phyloP scores from a whole-genome alignment of 2,329 filamentous ascomycete species.

The Pestalotiopsis sp. region DNA sequence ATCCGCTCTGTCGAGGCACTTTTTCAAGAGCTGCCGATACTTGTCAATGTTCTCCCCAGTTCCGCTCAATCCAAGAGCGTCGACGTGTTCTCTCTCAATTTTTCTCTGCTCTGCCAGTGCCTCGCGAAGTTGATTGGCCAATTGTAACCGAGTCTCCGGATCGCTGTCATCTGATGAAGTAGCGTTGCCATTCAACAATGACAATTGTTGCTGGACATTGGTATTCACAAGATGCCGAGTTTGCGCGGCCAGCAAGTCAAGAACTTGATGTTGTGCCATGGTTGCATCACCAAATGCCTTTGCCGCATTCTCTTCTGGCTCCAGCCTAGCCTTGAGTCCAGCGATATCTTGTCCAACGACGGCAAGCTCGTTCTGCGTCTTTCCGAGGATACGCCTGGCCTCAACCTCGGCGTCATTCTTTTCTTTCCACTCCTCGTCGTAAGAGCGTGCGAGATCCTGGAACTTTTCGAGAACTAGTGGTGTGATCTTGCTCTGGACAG shows the following conservation, averaged over 20 bases:
- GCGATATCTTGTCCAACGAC: slow-evolving; percentile 61
- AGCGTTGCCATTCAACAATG: slow-evolving; percentile 47
- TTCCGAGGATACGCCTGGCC: slow-evolving; percentile 66
- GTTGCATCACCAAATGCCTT: slow-evolving; percentile 56
- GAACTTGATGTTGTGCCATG: slow-evolving; percentile 49
- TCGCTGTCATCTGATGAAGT: slow-evolving; percentile 42
- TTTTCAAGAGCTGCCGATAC: slow-evolving; percentile 71
- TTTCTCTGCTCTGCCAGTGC: slow-evolving; percentile 62
- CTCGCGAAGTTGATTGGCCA: slow-evolving; percentile 61
- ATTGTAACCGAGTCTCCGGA: slow-evolving; percentile 57
- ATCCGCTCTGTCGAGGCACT: slow-evolving; percentile 69
- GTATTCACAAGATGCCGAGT: slow-evolving; percentile 56
- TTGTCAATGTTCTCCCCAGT: slow-evolving; percentile 74
- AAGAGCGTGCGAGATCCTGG: slow-evolving; percentile 68
- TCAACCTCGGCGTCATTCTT: slow-evolving; percentile 73
- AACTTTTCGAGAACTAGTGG: slow-evolving; percentile 74
- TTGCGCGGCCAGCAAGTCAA: slow-evolving; percentile 54
- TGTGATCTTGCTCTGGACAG: slow-evolving; percentile 70
- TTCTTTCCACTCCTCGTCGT: slow-evolving; percentile 76
- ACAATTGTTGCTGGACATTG: slow-evolving; percentile 54
- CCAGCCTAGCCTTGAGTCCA: slow-evolving; percentile 58
- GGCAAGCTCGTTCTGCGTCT: slow-evolving; percentile 70
- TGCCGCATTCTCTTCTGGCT: slow-evolving; percentile 56
- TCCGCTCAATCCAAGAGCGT: slow-evolving; percentile 69
- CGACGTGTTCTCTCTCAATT: slow-evolving; percentile 69